Percentiles rank a stretch among this genome's conserved stretches.
These are phyloP conservation scores for Parathielavia hyrcaniae DNA, from an alignment of 495 filamentous ascomycete genomes.

Conservation along the genomic window DNA sequence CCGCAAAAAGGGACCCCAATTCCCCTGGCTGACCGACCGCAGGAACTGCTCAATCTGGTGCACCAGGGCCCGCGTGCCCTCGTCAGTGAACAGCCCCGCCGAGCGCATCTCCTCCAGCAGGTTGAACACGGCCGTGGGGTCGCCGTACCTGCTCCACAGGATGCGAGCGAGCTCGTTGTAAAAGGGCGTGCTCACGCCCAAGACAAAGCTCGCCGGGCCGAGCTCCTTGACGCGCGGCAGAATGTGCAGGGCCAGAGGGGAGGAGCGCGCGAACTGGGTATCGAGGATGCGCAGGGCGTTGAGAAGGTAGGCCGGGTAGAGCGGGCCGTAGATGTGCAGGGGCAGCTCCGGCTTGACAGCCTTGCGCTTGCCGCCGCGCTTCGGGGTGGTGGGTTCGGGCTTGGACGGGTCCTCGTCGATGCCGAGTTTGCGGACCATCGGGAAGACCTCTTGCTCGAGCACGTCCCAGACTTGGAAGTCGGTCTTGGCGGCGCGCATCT, in stretches of 20 bases:
- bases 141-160: constrained; percentile 56
- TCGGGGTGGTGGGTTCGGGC: constrained; percentile 7
- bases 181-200: constrained; percentile 64
- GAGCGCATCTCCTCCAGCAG: constrained; percentile 73
- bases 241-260: constrained; percentile 55
- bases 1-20: constrained; percentile 28
- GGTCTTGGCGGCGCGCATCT: constrained; percentile 47
- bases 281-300: constrained; percentile 59
- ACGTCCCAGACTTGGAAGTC: constrained; percentile 68
- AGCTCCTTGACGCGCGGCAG: constrained; percentile 65
- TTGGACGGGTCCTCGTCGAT: constrained; percentile 19
- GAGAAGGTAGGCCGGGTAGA: constrained; percentile 62
- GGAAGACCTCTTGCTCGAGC: constrained; percentile 63
- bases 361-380: constrained; percentile 2
- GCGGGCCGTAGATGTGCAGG: constrained; percentile 53
- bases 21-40: constrained; percentile 4
- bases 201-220: constrained; percentile 61
- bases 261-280: constrained; percentile 50
- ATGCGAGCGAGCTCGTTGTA: constrained; percentile 68
- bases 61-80: constrained; percentile 50
- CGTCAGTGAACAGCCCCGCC: constrained; percentile 57
- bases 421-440: constrained; percentile 46
- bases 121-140: constrained; percentile 54
- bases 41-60: constrained; percentile 24
- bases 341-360: constrained; percentile 30